A percentile compares a stretch with the other conserved stretches of the same genome.
Evolutionary conservation across 106 monocot species (phyloP).

Genomic region (Dendrobium chrysotoxum): DNA sequence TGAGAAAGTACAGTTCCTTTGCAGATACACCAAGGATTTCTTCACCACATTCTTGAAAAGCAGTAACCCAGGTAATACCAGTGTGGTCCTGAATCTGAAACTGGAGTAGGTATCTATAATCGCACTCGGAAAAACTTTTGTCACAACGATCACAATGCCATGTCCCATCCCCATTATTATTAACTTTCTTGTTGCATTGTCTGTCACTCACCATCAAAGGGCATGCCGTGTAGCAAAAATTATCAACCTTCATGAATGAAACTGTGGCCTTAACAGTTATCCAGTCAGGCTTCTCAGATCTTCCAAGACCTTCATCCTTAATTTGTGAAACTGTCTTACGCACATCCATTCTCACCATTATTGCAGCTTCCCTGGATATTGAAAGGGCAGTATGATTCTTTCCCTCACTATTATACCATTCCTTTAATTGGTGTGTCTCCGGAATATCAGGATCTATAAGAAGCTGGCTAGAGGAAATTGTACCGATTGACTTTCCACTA

Average conservation of each 20-base stretch:
- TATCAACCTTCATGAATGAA: constrained; percentile 61
- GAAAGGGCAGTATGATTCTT: constrained; percentile 39
- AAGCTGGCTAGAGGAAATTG: constrained; percentile 51
- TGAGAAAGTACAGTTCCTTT: constrained; percentile 57
- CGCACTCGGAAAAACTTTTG: constrained; percentile 58
- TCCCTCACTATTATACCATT: constrained; percentile 74
- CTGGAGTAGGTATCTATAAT: constrained; percentile 66
- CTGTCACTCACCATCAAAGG: constrained; percentile 46
- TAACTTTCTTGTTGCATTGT: constrained; percentile 79
- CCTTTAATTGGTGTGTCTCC: constrained; percentile 38
- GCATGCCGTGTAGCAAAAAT: constrained; percentile 83
- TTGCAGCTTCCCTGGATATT: constrained; percentile 41
- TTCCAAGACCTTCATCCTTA: constrained; percentile 80
- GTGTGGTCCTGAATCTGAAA: constrained; percentile 84
- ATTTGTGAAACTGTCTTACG: constrained; percentile 72
- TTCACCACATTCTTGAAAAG: constrained; percentile 79
- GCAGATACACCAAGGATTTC: constrained; percentile 64
- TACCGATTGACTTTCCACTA: constrained; percentile 60
- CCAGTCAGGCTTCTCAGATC: constrained; percentile 77
- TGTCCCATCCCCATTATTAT: constrained; percentile 76
- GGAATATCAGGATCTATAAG: constrained; percentile 71
- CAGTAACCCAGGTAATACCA: constrained; percentile 65
- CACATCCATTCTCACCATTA: constrained; percentile 39
- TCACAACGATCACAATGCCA: constrained; percentile 87
- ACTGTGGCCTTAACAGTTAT: constrained; percentile 59